Base-by-base conservation (phyloP, 164 flowering plant genomes). In the Cinnamomum chago region DNA sequence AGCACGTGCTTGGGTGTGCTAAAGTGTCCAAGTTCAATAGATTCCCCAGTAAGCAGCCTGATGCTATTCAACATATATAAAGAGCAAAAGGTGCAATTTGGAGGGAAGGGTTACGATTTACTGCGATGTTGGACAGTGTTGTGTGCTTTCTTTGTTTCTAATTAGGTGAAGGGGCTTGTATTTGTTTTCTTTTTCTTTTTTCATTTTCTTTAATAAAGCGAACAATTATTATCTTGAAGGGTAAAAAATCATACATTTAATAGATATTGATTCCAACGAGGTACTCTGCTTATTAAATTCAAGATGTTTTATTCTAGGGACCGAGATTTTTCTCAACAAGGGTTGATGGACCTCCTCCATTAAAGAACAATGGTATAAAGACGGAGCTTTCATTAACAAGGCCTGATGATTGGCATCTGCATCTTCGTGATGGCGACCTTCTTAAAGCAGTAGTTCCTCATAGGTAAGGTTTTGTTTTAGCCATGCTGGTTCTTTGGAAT, bases 381-480 rank as follows among this genome's bases (percentile, higher is more conserved):
- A 91, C 90, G 94, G 91, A 95, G 82, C 86, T 95, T 27, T 79
- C 93, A 35, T 25, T 95, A 62, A 86, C 91, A 35, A 84, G 67
- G 55, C 98, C 99, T 67, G 98, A 95, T 84, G 99, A 95, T 82
- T 95, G 99, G 99, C 97, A 93, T 85, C 96, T 95, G 79, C 99
- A 92, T 83, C 94, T 95, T 67, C 97, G 98, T 52, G 98, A 95
- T 70, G 94, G 96, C 65, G 92, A 89, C 30, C 87, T 95, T 78
- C 89, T 95, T 75, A 67, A 86, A 77, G 89, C 91, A 71, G 97
- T 95, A 76, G 88, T 86, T 33, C 72, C 89, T 75, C 96, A 92
- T 81, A 93, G 98, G 99, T 92, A 9, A 30, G 71, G 2, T 64
- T 20, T 66, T 27, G 14, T 66, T 64, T 7, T 3, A 64, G 5